Evolutionary conservation across 1,284 basidiomycete species (phyloP).

Genomic region (Rhodotorula sp.): DNA sequence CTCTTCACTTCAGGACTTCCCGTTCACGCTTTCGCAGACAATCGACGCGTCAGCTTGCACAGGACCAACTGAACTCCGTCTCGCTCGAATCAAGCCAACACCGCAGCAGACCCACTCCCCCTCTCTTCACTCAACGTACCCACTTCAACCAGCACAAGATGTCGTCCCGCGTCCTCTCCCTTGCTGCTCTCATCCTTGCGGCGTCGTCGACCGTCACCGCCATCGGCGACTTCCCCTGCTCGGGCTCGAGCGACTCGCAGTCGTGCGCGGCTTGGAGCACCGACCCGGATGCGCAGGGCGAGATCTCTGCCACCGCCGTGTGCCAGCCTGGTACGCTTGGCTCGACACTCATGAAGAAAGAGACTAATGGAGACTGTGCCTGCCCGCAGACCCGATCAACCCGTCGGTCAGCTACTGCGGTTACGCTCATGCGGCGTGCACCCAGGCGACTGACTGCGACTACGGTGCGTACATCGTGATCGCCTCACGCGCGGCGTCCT

Average conservation of each 20-base stretch:
- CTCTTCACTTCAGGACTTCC: slow-evolving; percentile 10
- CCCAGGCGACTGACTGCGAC: slow-evolving; percentile 37
- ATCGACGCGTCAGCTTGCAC: slow-evolving; percentile 1
- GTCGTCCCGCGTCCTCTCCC: slow-evolving; percentile 3
- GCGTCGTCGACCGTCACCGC: slow-evolving; percentile 22
- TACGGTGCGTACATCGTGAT: slow-evolving; percentile 28
- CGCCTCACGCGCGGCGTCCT: too few species aligned
- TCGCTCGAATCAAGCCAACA: slow-evolving; percentile 6
- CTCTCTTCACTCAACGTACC: slow-evolving; percentile 8
- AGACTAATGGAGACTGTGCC: not conserved
- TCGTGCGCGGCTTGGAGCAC: slow-evolving; percentile 32
- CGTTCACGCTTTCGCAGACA: slow-evolving; percentile 3
- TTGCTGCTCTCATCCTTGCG: slow-evolving; percentile 15
- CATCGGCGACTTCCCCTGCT: slow-evolving; percentile 43
- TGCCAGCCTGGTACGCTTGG: slow-evolving; percentile 37
- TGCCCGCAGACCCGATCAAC: slow-evolving; percentile 37
- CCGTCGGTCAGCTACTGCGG: slow-evolving; percentile 41
- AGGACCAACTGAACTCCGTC: not conserved
- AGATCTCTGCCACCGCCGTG: slow-evolving; percentile 29
- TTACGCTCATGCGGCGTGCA: slow-evolving; percentile 38
- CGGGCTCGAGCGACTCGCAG: slow-evolving; percentile 25
- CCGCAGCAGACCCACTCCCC: not conserved
- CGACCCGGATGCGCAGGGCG: slow-evolving; percentile 31
- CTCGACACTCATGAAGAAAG: too few species aligned
- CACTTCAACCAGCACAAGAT: not conserved